Conservation (phyloP, 768 basidiomycete species). For the Suillus brevipes region DNA sequence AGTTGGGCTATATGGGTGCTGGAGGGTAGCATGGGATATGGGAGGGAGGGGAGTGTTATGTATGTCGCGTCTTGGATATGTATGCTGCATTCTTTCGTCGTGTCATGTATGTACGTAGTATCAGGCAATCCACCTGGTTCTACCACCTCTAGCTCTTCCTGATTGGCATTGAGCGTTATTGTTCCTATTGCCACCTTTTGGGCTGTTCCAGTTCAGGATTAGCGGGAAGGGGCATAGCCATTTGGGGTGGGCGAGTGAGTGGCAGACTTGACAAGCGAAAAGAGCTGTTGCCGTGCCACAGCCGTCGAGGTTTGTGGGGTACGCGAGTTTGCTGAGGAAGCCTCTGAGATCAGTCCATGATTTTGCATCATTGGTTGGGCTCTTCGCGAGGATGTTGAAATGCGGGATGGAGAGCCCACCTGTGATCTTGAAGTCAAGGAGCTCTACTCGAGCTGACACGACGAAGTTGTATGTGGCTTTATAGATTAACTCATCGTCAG, state of each 20-base stretch:
- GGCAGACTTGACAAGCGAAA: neutral
- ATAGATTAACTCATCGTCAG: no score
- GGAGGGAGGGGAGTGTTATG: no score
- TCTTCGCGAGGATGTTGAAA: neutral
- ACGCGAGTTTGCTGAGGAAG: neutral
- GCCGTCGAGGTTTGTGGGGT: neutral
- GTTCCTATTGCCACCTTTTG: neutral
- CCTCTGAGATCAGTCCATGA: fast-evolving
- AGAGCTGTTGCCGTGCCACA: neutral
- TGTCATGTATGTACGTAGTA: no score
- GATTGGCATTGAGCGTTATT: fast-evolving
- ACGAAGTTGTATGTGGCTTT: no score
- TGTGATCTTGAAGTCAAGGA: neutral
- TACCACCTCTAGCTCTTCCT: neutral
- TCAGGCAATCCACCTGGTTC: neutral
- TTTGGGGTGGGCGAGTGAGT: neutral
- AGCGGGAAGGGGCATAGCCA: neutral
- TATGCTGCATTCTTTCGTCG: no score
- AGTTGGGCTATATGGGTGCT: no score
- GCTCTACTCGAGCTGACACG: no score
- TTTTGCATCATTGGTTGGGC: neutral
- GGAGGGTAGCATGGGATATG: no score
- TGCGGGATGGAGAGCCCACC: neutral
- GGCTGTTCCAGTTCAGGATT: neutral
- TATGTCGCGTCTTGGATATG: no score